Base-by-base conservation (phyloP, 305 asterid species). In the Striga hermonthica region DNA sequence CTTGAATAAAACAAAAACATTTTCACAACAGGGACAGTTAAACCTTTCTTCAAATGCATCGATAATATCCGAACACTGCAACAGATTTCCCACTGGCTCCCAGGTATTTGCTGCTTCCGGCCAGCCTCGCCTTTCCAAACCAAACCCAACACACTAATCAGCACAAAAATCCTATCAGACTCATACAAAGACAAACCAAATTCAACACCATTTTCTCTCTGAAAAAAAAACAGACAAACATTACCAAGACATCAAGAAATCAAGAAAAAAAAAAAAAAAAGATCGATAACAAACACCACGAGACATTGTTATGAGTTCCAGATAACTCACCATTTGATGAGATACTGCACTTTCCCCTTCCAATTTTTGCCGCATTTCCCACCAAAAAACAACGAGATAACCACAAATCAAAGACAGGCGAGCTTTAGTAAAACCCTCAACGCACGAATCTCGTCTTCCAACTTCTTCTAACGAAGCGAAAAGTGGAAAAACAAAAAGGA, bases 21-120 rank as follows among this genome's bases (percentile, higher is more conserved):
- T 11, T 9, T 13, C 2, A 52, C 66, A 69, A 38, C 7, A 55
- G 60, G 68, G 57, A 54, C 63, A 64, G 68, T 57, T 14, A 57
- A 37, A 91, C 99, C 97, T 93, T 57, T 87, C 91, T 75, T 93
- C 97, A 70, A 81, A 93, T 43, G 88, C 80, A 54, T 90, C 97
- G 45, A 93, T 82, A 55, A 93, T 64, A 81, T 90, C 96, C 0
- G 85, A 75, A 72, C 83, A 78, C 62, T 82, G 84, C 74, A 74
- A 13, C 69, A 93, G 79, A 79, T 93, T 93, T 50, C 78, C 84
- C 64, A 81, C 64, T n/a, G 99, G 99, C 82, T 93, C 99, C 99
- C 99, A 93, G 5, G 99, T 90, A 67, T 90, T 93, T 2, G 77
- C 89, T 0, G 89, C 83, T 82, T 88, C 99, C 4, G 99, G 84